Base-by-base conservation (phyloP, 306 rosid species). In the Gynostemma pentaphyllum region DNA sequence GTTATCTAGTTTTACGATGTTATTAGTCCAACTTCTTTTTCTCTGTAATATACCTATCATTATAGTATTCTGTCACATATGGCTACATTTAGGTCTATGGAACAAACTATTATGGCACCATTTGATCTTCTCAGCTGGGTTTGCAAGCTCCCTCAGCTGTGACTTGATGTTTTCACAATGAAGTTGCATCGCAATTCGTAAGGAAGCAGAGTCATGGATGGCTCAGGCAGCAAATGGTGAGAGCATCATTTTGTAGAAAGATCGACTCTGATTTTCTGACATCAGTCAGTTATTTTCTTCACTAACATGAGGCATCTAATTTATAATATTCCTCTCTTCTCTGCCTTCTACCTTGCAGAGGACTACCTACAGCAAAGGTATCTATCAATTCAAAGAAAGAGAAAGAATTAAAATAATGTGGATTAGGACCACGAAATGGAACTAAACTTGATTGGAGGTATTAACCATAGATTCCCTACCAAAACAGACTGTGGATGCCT, bases 171-270 rank as follows among this genome's bases (percentile, higher is more conserved):
- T 66, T 78, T 64, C 68, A 85, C 44, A 66, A 70, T 0, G 79
- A 83, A 57, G 78, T 78, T 70, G 55, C 72, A 70, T 88, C 88
- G 72, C 95, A 77, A 78, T 70, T 88, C 88, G 72, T 91, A 77
- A 78, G 96, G 95, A 5, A 21, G 53, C 50, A 96, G 94, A 36
- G 78, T 82, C 44, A 92, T 92, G 26, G 94, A 88, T 55, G 98
- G 96, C 72, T 92, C 96, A 19, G 96, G 96, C n/a, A 86, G 85
- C 65, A 88, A 88, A 84, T 92, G 98, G 98, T 88, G 96, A 96
- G 92, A 46, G 79, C 95, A 71, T 92, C 95, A 52, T 28, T 28
- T 50, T 92, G 90, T 83, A 88, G 86, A 72, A 92, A 72, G 78
- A 85, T 87, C 78, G 88, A 77, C 72, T 32, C 91, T 36, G 83